Evolutionary conservation across 257 asterid genomes (phyloP), one percentile per base, ranked within the genome.

Genomic region (Osmanthus fragrans): DNA sequence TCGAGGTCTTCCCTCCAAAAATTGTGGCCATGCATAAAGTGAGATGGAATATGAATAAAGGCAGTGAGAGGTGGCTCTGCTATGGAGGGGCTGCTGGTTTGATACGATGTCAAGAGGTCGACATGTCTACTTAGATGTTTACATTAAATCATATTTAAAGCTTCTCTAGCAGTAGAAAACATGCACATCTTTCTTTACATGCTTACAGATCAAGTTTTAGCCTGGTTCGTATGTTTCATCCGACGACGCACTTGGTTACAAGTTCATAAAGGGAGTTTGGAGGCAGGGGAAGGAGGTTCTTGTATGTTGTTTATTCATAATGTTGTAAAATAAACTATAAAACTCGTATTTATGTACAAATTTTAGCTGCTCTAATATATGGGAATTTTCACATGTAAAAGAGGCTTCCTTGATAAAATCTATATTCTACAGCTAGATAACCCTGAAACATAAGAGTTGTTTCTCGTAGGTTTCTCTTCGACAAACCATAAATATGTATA

Each of bases 21-120:
- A 79, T 8, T 3, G 90, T 91, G 74, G 92, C 97, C 4, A 80
- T 93, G 88, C 94, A 91, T 71, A 88, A 85, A 75, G 93, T 95
- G 80, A 88, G 97, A 84, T 95, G 99, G 99, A 95, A 89, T 79
- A 75, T 76, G 60, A 95, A 95, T 79, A 90, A 78, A 87, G 96
- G 97, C 69, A 86, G 97, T 76, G 96, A 89, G 80, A 91, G 80
- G 75, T 95, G 97, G 98, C 86, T 95, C 29, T 89, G 97, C 87
- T 89, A 86, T 18, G 99, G 98, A 51, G 99, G 99, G 65, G 90
- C 97, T 60, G 98, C 94, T 3, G 99, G 99, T 9, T 73, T 95
- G 79, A 66, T 95, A 70, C 92, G 98, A 13, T 90, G 93, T 79
- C 97, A 93, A 73, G 83, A 90, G 83, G 76, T 90, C 30, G 76